These are phyloP conservation scores for Fusarium verrucosum DNA, from an alignment of 2,329 filamentous ascomycete species.

Conservation along the genomic window DNA sequence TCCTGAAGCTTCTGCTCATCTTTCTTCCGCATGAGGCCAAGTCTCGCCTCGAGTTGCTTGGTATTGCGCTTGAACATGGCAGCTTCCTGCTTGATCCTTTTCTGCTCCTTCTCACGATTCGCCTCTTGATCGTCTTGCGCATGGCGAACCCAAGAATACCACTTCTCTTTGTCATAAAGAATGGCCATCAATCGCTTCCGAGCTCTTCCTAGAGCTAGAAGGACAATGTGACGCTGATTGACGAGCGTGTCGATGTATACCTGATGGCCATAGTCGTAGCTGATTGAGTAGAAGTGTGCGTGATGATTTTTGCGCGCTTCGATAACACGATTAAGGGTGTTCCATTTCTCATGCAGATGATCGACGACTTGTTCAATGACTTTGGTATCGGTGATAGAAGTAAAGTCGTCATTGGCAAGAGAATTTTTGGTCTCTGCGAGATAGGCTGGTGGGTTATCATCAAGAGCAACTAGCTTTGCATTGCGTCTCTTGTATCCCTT, in stretches of 20 bases:
- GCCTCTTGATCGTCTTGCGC: conserved; percentile 40
- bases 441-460: conserved; percentile 24
- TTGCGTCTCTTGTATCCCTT: conserved; percentile 44
- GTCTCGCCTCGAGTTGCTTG: conserved; percentile 39
- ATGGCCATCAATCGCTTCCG: conserved; percentile 32
- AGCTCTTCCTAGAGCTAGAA: conserved; percentile 28
- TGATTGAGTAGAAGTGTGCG: conserved; percentile 40
- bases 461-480: conserved; percentile 33
- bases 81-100: conserved; percentile 44
- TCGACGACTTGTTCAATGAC: conserved; percentile 25
- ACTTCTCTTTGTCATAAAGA: conserved; percentile 39
- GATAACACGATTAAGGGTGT: conserved; percentile 38
- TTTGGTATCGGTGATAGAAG: conserved; percentile 12
- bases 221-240: conserved; percentile 32
- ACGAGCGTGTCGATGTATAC: conserved; percentile 42
- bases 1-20: conserved; percentile 44
- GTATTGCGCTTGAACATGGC: conserved; percentile 42
- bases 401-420: conserved; percentile 41
- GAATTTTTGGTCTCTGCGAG: conserved; percentile 12
- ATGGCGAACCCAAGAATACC: conserved; percentile 41
- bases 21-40: conserved; percentile 29
- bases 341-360: conserved; percentile 39
- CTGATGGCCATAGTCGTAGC: conserved; percentile 41
- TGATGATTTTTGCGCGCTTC: conserved; percentile 42
- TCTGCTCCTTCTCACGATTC: conserved; percentile 42